Evolutionary conservation across 257 asterid species (phyloP), one percentile per base, ranked within the genome.

Genomic region (Henckelia pumila): DNA sequence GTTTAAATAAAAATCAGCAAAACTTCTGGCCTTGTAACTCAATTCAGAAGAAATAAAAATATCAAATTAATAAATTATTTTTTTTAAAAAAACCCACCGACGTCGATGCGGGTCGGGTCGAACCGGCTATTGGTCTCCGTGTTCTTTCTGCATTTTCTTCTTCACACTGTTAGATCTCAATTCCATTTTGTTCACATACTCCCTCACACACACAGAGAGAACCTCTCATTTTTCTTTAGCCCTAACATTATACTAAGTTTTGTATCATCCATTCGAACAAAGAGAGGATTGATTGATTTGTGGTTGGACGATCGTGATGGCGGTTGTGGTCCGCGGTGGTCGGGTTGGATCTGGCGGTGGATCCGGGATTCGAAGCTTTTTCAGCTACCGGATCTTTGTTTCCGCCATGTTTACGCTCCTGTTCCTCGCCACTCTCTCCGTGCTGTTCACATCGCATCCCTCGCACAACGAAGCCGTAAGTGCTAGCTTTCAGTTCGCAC

Each of bases 341-440:
- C 93, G 96, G 35, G 75, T 76, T 75, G 92, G 89, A 82, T 83
- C 91, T 64, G 91, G 91, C 35, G 82, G 85, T 69, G 99, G 97
- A 90, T 88, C 92, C 75, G 66, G 83, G 47, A 50, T 88, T 56
- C 86, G 94, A 35, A 90, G 83, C 85, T 77, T 89, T 79, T 90
- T 90, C 88, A 82, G 88, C 80, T 90, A 90, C 73, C 92, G 97
- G 86, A 82, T 90, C 89, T 93, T 93, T 68, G 78, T 87, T 49
- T 93, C 99, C 76, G 96, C 97, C 69, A 71, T 91, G 91, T 84
- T 94, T 74, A 83, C 95, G 26, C 82, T 94, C 68, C 83, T 94
- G 2, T 90, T 94, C 79, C 80, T 94, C 56, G 99, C 88, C 70
- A 91, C 97, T 69, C 79, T 91, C 75, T 86, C 96, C 59, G 95